phyloP scores from a whole-genome alignment of 208 protist genomes.

The Acanthamoeba sp. region DNA sequence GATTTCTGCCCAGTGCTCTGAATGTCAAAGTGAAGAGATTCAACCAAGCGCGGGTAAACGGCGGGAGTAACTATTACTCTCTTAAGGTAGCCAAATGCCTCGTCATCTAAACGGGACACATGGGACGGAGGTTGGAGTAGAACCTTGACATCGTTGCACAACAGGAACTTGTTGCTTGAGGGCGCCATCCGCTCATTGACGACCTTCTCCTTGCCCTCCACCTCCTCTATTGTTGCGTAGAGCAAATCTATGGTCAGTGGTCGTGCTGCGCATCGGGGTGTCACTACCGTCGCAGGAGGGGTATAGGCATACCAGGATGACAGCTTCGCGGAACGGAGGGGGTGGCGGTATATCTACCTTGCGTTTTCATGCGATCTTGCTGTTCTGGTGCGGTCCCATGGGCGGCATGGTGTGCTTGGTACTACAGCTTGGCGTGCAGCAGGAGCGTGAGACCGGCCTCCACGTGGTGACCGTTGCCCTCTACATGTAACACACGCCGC shows the following conservation, averaged over 20 bases:
- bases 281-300: too few species aligned
- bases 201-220: slow-evolving; percentile 65
- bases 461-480: slow-evolving; percentile 34
- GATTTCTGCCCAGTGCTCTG: slow-evolving; percentile 94
- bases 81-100: slow-evolving; percentile 94
- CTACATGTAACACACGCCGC: not conserved
- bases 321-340: too few species aligned
- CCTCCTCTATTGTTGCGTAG: slow-evolving; percentile 43
- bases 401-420: slow-evolving; percentile 67
- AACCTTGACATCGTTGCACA: slow-evolving; percentile 78
- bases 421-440: slow-evolving; percentile 83
- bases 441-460: slow-evolving; percentile 84
- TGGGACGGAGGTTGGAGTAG: too few species aligned
- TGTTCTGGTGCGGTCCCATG: slow-evolving; percentile 1
- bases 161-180: slow-evolving; percentile 58
- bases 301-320: slow-evolving; percentile 73
- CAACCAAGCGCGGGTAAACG: slow-evolving; percentile 93
- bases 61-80: slow-evolving; percentile 95
- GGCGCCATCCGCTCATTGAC: slow-evolving; percentile 67
- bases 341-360: slow-evolving; percentile 51
- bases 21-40: slow-evolving; percentile 94
- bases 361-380: slow-evolving; percentile 54
- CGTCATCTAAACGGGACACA: slow-evolving; percentile 93
- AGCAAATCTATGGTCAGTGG: too few species aligned
- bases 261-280: too few species aligned